phyloP scores from a whole-genome alignment of 2,329 filamentous ascomycete species.

The Verticillium klebahnii region DNA sequence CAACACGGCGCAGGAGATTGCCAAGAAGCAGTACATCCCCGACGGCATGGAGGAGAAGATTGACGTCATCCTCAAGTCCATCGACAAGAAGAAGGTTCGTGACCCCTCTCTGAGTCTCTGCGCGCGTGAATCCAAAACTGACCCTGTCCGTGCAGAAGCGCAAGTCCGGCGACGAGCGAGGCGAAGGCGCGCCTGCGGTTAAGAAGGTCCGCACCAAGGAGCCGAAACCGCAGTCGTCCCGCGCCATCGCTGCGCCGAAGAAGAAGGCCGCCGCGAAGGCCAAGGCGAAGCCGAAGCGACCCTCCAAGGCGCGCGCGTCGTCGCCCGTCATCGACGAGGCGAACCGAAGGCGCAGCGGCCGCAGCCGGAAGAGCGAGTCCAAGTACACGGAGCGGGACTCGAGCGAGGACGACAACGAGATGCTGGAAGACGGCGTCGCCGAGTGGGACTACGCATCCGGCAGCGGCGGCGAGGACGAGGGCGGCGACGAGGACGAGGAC shows the following conservation, averaged over 20 bases:
- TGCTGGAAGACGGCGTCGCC: constrained; percentile 52
- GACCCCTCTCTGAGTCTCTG: background rate
- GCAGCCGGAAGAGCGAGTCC: constrained; percentile 37
- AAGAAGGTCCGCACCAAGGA: constrained; percentile 30
- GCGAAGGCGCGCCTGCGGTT: constrained; percentile 36
- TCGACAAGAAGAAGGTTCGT: constrained; percentile 70
- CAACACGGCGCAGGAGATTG: constrained; percentile 75
- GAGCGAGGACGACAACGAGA: constrained; percentile 55
- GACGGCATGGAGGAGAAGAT: constrained; percentile 71
- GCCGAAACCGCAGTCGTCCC: constrained; percentile 24
- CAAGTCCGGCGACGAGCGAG: constrained; percentile 47
- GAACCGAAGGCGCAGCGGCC: constrained; percentile 54
- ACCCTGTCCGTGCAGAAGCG: constrained; percentile 43
- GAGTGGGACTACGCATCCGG: constrained; percentile 51
- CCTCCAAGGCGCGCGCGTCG: constrained; percentile 22
- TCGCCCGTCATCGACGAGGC: constrained; percentile 16
- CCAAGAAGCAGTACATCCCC: constrained; percentile 78
- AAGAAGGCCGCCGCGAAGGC: constrained; percentile 20
- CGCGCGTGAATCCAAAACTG: constrained; percentile 14
- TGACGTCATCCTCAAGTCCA: constrained; percentile 58
- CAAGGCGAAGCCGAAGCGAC: constrained; percentile 20
- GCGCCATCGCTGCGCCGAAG: constrained; percentile 18
- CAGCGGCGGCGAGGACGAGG: constrained; percentile 10
- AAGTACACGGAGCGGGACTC: constrained; percentile 54
- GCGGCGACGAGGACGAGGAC: constrained; percentile 13